A percentile compares a stretch with the other conserved stretches of the same genome.
Conservation (phyloP, 208 protist species). For the Leishmania gerbilli region DNA sequence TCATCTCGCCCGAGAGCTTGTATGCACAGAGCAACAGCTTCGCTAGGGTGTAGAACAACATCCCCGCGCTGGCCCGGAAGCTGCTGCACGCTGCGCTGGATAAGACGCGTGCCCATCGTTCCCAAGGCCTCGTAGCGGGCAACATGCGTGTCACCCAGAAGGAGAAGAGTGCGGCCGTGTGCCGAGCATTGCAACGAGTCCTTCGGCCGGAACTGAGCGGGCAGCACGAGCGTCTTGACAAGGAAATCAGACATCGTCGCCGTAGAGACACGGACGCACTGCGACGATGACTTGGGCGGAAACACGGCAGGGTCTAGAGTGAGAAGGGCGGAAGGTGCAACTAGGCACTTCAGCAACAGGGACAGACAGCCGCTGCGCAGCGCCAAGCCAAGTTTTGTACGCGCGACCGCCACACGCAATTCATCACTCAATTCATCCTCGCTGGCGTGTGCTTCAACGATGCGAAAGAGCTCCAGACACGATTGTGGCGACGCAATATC, state of each 20-base stretch:
- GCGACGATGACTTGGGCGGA: background rate
- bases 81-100: slow-evolving; percentile 15
- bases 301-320: slow-evolving; percentile 7
- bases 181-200: slow-evolving; percentile 17
- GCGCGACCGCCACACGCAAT: slow-evolving; percentile 29
- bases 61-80: slow-evolving; percentile 21
- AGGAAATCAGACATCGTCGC: slow-evolving; percentile 26
- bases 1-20: slow-evolving; percentile 25
- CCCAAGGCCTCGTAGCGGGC: slow-evolving; percentile 30
- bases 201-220: slow-evolving; percentile 12
- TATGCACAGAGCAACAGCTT: slow-evolving; percentile 4
- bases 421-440: slow-evolving; percentile 20
- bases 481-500: slow-evolving; percentile 38
- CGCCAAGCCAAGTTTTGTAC: slow-evolving; percentile 54
- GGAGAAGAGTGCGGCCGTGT: slow-evolving; percentile 6
- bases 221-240: slow-evolving; percentile 22
- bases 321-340: slow-evolving; percentile 8
- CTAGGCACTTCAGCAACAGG: slow-evolving; percentile 38
- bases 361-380: slow-evolving; percentile 62
- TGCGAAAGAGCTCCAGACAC: slow-evolving; percentile 66
- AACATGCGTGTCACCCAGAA: slow-evolving; percentile 16
- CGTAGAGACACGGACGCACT: slow-evolving; percentile 8
- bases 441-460: slow-evolving; percentile 38
- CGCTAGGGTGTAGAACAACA: slow-evolving; percentile 7
- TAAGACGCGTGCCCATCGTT: slow-evolving; percentile 30